Conservation (phyloP, 2,329 filamentous ascomycete genomes). For the Penicillium italicum region DNA sequence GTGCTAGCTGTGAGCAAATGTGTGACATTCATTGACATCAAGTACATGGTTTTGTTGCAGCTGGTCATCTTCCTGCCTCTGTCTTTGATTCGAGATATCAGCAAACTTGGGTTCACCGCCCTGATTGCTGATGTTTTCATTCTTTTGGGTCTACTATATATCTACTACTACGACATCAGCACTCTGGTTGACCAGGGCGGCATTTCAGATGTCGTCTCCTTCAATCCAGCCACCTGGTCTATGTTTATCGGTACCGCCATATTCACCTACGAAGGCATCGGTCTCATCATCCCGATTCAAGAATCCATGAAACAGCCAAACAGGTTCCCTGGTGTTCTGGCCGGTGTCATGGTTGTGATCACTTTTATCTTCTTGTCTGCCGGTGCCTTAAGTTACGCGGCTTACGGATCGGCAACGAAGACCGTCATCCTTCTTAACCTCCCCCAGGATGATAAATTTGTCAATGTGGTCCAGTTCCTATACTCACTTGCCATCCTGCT, state of each 20-base stretch:
- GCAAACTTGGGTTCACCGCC: constrained; percentile 92
- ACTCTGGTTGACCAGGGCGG: constrained; percentile 71
- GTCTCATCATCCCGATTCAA: constrained; percentile 95
- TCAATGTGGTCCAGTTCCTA: constrained; percentile 93
- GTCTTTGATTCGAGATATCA: constrained; percentile 91
- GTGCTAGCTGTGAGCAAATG: constrained; percentile 88
- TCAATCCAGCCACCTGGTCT: constrained; percentile 91
- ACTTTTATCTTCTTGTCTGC: constrained; percentile 86
- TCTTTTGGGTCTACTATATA: constrained; percentile 81
- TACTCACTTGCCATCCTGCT: constrained; percentile 98
- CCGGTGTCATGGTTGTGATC: constrained; percentile 90
- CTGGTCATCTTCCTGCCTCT: constrained; percentile 93
- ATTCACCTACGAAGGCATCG: constrained; percentile 97
- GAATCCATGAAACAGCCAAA: constrained; percentile 89
- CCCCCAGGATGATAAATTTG: constrained; percentile 89
- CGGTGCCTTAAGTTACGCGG: constrained; percentile 90
- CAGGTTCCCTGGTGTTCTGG: constrained; percentile 86
- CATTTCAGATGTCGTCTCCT: constrained; percentile 81
- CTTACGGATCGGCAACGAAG: constrained; percentile 91
- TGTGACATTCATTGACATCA: constrained; percentile 78
- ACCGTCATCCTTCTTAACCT: constrained; percentile 95
- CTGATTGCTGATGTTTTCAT: constrained; percentile 94
- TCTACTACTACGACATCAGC: constrained; percentile 91
- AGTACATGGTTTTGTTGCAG: constrained; percentile 88
- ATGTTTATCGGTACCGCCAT: constrained; percentile 98